Evolutionary conservation across 1,284 basidiomycete genomes (phyloP).

Genomic region (Heterobasidion irregulare): DNA sequence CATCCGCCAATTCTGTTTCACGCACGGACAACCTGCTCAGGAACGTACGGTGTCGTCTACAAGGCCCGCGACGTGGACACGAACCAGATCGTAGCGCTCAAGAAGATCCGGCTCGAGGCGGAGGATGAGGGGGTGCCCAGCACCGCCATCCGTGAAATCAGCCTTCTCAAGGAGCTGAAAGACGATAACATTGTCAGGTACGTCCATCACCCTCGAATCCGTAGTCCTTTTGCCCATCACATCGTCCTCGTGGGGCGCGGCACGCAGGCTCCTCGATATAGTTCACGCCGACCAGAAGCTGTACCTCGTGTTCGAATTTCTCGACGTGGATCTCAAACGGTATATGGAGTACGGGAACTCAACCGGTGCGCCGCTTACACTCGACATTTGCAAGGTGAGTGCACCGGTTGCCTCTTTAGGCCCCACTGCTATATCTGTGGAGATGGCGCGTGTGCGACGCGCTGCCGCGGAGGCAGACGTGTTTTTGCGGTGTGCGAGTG

Average conservation of each 20-base stretch:
- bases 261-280: slow-evolving; percentile 84
- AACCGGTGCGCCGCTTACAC: slow-evolving; percentile 60
- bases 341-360: slow-evolving; percentile 90
- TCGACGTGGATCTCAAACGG: slow-evolving; percentile 91
- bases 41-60: slow-evolving; percentile 98
- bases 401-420: background rate
- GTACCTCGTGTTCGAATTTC: slow-evolving; percentile 95
- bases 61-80: slow-evolving; percentile 75
- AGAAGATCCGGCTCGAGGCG: slow-evolving; percentile 97
- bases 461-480: slow-evolving; percentile 2
- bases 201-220: slow-evolving; percentile 15
- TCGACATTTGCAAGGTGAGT: slow-evolving; percentile 80
- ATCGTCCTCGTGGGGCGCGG: background rate
- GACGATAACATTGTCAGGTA: slow-evolving; percentile 93
- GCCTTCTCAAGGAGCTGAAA: slow-evolving; percentile 92
- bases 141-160: slow-evolving; percentile 97
- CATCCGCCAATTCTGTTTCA: slow-evolving; percentile 2
- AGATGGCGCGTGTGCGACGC: slow-evolving; percentile 11
- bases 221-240: background rate
- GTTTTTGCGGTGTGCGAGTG: background rate
- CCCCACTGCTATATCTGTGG: background rate
- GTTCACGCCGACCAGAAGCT: slow-evolving; percentile 96
- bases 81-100: slow-evolving; percentile 82
- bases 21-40: slow-evolving; percentile 31
- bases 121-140: slow-evolving; percentile 98